Evolutionary conservation across 805 yeast genomes (phyloP), one percentile per base, ranked within the genome.

Genomic region (Jamesozyma hellenica): DNA sequence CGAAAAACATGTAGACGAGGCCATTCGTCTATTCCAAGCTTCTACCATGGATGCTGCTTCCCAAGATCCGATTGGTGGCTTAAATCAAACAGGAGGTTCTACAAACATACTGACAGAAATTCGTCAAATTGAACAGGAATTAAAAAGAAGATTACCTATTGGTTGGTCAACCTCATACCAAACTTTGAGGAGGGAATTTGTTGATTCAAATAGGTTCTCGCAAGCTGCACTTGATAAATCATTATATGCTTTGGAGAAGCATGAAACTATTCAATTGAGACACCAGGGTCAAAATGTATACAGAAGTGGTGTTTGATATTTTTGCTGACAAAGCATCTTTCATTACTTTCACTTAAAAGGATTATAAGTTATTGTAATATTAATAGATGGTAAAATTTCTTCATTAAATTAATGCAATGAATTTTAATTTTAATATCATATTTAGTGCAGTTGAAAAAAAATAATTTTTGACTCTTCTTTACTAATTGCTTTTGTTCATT

Each of bases 21-120:
- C 97, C 0, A 84, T 92, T 45, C 68, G 99, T 53, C 67, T 92
- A 45, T 92, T 92, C 63, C 84, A 84, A 44, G 96, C 98, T 0
- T 92, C 98, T 1, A 92, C 99, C 0, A 87, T 92, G 94, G 88
- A 88, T 56, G 98, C 98, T 1, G 90, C 85, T 10, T 60, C 64
- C 1, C 64, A 61, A 40, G 65, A 61, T 45, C 63, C 64, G 21
- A 80, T 79, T 29, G 73, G 74, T 33, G 73, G 71, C 32, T 54
- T 67, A 33, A 52, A 60, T 27, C 68, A 67, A 49, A 74, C 71
- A 41, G 72, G 72, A 15, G 75, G 76, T 44, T 75, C 77, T 28
- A 53, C 65, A 6, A 78, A 78, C 42, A 65, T 79, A 42, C 72
- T 77, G 35, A 72, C 73, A 29, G 92, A 88, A 54, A 86, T 90